Evolutionary conservation across 768 basidiomycete species (phyloP).

Genomic region (Suillus variegatus): DNA sequence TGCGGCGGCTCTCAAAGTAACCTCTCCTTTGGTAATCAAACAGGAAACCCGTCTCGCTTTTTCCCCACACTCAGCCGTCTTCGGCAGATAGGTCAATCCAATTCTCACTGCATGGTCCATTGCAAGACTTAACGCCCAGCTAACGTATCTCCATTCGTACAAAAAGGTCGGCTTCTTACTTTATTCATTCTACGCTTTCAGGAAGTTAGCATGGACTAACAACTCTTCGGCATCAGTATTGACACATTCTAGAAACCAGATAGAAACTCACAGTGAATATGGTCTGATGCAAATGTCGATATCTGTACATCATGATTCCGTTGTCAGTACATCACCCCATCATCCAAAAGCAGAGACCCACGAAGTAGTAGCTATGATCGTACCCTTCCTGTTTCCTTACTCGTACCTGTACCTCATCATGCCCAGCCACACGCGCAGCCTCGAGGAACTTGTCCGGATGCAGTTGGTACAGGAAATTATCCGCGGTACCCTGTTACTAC

Average conservation of each 20-base stretch:
- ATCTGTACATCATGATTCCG: constrained; percentile 48
- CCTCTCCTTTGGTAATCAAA: not conserved
- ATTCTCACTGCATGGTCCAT: not conserved
- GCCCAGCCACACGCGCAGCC: constrained; percentile 72
- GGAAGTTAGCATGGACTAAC: constrained; percentile 82
- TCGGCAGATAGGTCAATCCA: not conserved
- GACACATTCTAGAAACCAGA: constrained; percentile 10
- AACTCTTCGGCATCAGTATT: constrained; percentile 16
- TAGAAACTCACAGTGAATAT: constrained; percentile 74
- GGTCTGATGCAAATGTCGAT: constrained; percentile 87
- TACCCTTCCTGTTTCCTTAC: constrained; percentile 83
- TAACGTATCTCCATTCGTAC: not conserved
- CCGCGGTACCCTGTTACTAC: constrained; percentile 63
- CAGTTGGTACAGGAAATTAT: constrained; percentile 86
- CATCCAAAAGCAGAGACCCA: constrained; percentile 33
- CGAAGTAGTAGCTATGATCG: constrained; percentile 91
- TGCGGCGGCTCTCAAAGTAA: not conserved
- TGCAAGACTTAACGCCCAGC: not conserved
- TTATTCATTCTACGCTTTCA: constrained; percentile 56
- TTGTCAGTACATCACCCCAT: constrained; percentile 5
- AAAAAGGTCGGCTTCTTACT: constrained; percentile 8
- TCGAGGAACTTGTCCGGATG: constrained; percentile 87
- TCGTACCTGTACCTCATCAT: constrained; percentile 72
- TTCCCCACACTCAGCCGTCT: not conserved
- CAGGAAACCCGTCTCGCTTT: not conserved